These are phyloP conservation scores for Terana coerulea DNA, from an alignment of 768 basidiomycete species.

Conservation along the genomic window DNA sequence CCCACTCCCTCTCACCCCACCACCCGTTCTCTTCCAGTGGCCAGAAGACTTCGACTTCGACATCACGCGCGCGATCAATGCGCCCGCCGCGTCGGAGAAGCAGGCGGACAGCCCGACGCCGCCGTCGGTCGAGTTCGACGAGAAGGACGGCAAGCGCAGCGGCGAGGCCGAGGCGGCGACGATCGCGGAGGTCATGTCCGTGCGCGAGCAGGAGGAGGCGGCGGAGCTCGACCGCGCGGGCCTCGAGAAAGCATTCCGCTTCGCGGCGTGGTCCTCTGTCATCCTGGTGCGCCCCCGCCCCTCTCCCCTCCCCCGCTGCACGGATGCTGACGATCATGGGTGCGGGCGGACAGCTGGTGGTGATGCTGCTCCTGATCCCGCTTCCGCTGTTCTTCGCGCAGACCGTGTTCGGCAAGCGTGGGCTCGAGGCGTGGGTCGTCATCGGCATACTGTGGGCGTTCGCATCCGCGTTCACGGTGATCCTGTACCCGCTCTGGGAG, in stretches of 20 bases:
- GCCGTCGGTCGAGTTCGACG: conserved; percentile 15
- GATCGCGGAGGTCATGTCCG: conserved; percentile 24
- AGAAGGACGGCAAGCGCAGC: conserved; percentile 28
- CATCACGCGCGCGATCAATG: conserved; percentile 75
- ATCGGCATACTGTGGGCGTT: conserved; percentile 86
- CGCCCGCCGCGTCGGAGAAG: conserved; percentile 22
- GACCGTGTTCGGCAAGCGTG: conserved; percentile 60
- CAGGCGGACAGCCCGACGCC: conserved; percentile 8
- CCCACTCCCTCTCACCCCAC: background rate
- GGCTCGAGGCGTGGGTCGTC: conserved; percentile 76
- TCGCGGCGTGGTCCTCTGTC: conserved; percentile 75
- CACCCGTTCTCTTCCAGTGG: conserved; percentile 38
- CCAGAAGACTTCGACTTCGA: conserved; percentile 84
- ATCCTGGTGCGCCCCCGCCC: conserved; percentile 45
- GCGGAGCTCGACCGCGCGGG: conserved; percentile 61
- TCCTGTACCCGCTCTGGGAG: conserved; percentile 86
- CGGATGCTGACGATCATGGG: background rate
- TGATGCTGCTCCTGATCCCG: conserved; percentile 74
- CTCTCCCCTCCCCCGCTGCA: background rate
- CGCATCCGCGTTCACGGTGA: conserved; percentile 67
- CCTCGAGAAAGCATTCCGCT: conserved; percentile 71
- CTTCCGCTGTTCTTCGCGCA: conserved; percentile 83
- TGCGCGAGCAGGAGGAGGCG: conserved; percentile 37
- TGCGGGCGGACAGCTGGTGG: conserved; percentile 55
- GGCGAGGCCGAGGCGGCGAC: conserved; percentile 32